Base-by-base conservation (phyloP, 441 rosid species). In the Croton setiger region DNA sequence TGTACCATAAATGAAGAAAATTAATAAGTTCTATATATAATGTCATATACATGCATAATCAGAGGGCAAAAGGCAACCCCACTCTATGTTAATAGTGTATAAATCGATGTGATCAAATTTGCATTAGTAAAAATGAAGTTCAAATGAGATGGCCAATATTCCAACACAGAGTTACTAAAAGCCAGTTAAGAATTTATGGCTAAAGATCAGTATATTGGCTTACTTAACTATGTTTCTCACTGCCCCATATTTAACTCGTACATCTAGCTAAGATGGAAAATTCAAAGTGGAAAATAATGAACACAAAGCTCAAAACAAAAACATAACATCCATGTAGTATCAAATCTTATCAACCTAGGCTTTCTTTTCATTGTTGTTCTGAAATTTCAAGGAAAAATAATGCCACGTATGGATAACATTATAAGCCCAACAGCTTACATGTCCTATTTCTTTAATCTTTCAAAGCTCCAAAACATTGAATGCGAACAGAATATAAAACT, bases 1-100 rank as follows among this genome's bases (percentile, higher is more conserved):
- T 90, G 82, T 56, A 49, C 39, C 41, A 68, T 44, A 63, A 67
- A 64, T 51, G 48, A 31, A 63, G 43, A 52, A 57, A 63, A 51
- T 48, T 48, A 66, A 8, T 52, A 59, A 72, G 65, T 12, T 47
- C 31, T 53, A 5, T 45, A 52, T 63, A 56, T 68, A 70, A 54
- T 69, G 45, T 48, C 15, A 66, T 41, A 18, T 13, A 17, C 39
- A 9, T 18, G 14, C 58, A 53, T 53, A 21, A 53, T 53, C 14
- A 21, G 33, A 53, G 2, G 14, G 10, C 35, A 21, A 17, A 49
- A 7, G 17, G 27, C 51, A 45, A 47, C 8, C 15, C 12, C 52
- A 15, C 54, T 47, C n/a, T 7, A 64, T 33, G 14, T 20, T 41
- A 13, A 4, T 31, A 47, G 54, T 53, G 44, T 43, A 5, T 11